Percentiles rank a stretch among this genome's conserved stretches.
Evolutionary conservation across 768 basidiomycete genomes (phyloP).

Genomic region (Chalciporus piperatus): DNA sequence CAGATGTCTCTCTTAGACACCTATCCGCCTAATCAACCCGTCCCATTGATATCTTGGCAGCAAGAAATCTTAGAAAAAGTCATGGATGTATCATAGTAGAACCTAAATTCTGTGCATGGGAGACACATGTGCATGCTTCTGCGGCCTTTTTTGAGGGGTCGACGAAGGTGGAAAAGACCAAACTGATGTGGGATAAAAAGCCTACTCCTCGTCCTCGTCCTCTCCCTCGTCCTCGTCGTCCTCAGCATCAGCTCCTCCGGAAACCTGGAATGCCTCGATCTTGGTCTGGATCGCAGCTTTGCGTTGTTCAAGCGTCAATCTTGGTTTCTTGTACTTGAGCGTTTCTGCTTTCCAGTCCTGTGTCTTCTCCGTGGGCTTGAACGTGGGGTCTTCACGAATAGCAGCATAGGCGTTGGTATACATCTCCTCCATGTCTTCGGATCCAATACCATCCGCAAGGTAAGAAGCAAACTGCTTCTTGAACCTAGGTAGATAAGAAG

Average conservation of each 20-base stretch:
- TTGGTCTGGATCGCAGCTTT: slow-evolving; percentile 78
- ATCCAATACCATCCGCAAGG: slow-evolving; percentile 92
- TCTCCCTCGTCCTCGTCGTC: slow-evolving; percentile 36
- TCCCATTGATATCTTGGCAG: slow-evolving; percentile 56
- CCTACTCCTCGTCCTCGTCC: slow-evolving; percentile 54
- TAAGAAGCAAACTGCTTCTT: slow-evolving; percentile 97
- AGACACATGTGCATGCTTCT: slow-evolving; percentile 19
- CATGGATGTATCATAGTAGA: slow-evolving; percentile 22
- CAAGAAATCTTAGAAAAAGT: slow-evolving; percentile 44
- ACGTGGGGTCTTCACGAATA: slow-evolving; percentile 91
- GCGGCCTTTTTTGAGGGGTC: slow-evolving; percentile 12
- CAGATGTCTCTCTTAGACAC: slow-evolving; percentile 44
- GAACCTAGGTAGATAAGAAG: slow-evolving; percentile 53
- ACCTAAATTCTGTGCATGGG: slow-evolving; percentile 11
- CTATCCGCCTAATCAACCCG: slow-evolving; percentile 31
- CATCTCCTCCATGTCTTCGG: slow-evolving; percentile 96
- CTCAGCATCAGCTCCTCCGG: slow-evolving; percentile 39
- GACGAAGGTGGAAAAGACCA: background rate
- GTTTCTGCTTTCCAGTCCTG: slow-evolving; percentile 90
- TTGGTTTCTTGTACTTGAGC: slow-evolving; percentile 63
- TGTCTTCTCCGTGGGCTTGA: slow-evolving; percentile 86
- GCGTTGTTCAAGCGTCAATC: slow-evolving; percentile 76
- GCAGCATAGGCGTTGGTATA: slow-evolving; percentile 91
- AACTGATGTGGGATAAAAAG: slow-evolving; percentile 4
- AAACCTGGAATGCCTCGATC: slow-evolving; percentile 86